A percentile compares a stretch with the other conserved stretches of the same genome.
Conservation (phyloP, 2,329 filamentous ascomycete genomes). For the Aspergillus floridensis region DNA sequence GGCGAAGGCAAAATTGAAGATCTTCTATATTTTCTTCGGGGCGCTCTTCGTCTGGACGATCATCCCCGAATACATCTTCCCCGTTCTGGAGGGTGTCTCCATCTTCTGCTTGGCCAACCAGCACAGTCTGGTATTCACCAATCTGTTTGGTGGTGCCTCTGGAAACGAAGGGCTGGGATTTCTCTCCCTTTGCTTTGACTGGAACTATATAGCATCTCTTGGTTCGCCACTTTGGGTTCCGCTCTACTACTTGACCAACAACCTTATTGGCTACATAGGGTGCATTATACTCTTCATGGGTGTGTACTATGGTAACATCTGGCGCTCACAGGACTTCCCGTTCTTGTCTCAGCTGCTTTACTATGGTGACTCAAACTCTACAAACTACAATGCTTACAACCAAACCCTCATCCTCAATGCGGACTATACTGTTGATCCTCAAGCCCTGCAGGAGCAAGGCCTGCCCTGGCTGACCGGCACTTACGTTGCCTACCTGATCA, state of each 20-base stretch:
- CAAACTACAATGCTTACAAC: conserved; percentile 2
- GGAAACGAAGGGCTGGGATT: conserved; percentile 6
- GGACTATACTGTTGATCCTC: neutral
- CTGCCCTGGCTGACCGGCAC: conserved; percentile 5
- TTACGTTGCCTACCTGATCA: conserved; percentile 4
- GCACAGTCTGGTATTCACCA: conserved; percentile 3
- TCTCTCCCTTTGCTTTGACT: neutral
- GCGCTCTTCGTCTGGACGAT: conserved; percentile 4
- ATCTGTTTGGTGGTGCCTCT: conserved; percentile 2
- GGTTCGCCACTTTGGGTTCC: conserved; percentile 4
- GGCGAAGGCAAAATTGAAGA: neutral
- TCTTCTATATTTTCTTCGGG: conserved; percentile 5
- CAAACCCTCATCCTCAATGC: conserved; percentile 4
- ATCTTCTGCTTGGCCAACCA: conserved; percentile 6
- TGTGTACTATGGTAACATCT: conserved; percentile 5
- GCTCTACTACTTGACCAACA: conserved; percentile 4
- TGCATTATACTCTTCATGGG: conserved; percentile 6
- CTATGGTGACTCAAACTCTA: conserved; percentile 7
- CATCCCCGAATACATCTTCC: conserved; percentile 4
- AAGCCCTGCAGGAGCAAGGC: conserved; percentile 2
- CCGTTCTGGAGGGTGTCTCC: neutral
- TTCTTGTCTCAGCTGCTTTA: conserved; percentile 5
- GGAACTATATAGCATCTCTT: conserved; percentile 5
- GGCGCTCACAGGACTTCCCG: conserved; percentile 3
- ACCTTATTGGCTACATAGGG: conserved; percentile 2